Evolutionary conservation across 1,139 yeast genomes (phyloP), one percentile per base, ranked within the genome.

Genomic region (Yamadazyma spencermartinsiae): DNA sequence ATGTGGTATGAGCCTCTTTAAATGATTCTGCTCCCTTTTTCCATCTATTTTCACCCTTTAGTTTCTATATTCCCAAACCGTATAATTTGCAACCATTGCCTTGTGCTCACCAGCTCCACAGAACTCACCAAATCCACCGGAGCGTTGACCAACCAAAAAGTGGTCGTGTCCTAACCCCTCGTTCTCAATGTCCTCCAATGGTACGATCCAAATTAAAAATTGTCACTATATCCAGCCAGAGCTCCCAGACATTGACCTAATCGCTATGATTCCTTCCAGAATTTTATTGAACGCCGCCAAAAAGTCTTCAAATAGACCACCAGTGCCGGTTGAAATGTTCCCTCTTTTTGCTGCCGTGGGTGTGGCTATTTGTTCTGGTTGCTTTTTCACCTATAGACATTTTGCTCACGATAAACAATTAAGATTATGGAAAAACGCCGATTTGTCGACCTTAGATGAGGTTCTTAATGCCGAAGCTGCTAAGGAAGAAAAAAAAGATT

Each of bases 361-460:
- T 54, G 81, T 82, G 43, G 92, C 92, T 34, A 56, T 79, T 54
- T 60, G 63, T 44, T 84, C 92, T 23, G 89, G 83, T 45, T 51
- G 66, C 48, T 84, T 64, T 70, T 85, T 85, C 76, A 71, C 87
- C 38, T 79, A 79, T 70, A 84, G 82, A 73, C 87, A 85, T 63
- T 68, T 85, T 51, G 73, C 80, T 42, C 69, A 77, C 56, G 92
- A 84, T 63, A 67, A 63, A 45, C 73, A 83, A 51, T 74, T 85
- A 62, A 82, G 88, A 72, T 72, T 85, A 52, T 76, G 84, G 72
- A 79, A 80, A 66, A 79, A 79, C 66, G 81, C 94, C 50, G 52
- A 72, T 56, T 68, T 72, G 59, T 72, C 81, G 54, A 68, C 61
- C 39, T 72, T 80, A 56, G 78, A 80, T 51, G 75, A 76, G 31